Percentiles rank a stretch among this genome's conserved stretches.
Conservation (phyloP, 1,284 basidiomycete species). For the Fomitopsis pinicola region DNA sequence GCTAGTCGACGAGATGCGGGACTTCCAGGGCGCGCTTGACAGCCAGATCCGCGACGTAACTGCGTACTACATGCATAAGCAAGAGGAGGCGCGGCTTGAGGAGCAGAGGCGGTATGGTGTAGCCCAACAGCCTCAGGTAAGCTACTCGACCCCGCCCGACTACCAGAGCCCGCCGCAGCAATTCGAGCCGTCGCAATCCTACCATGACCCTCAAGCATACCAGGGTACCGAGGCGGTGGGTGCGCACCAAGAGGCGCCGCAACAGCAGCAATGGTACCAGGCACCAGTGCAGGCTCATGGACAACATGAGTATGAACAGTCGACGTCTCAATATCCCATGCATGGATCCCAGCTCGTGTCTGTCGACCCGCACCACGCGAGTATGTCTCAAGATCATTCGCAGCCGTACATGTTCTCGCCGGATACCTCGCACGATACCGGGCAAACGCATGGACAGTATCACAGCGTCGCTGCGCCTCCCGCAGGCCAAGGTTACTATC, state of each 20-base stretch:
- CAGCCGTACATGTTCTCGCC: neutral
- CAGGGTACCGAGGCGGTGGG: neutral
- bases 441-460: neutral
- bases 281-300: neutral
- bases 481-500: neutral
- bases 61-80: slow-evolving; percentile 10
- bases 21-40: slow-evolving; percentile 55
- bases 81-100: neutral
- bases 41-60: slow-evolving; percentile 38
- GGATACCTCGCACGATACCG: neutral
- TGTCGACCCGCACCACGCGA: neutral
- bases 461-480: neutral
- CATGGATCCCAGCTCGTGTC: neutral
- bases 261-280: neutral
- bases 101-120: neutral
- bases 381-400: neutral
- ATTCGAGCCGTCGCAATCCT: neutral
- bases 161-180: slow-evolving; percentile 5
- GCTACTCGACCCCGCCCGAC: neutral
- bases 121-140: neutral
- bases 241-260: neutral
- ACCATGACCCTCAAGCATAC: neutral
- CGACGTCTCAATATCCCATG: neutral
- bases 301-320: neutral
- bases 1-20: slow-evolving; percentile 52